Base-by-base conservation (phyloP, 169 alveolate species). In the Eimeria sp. region DNA sequence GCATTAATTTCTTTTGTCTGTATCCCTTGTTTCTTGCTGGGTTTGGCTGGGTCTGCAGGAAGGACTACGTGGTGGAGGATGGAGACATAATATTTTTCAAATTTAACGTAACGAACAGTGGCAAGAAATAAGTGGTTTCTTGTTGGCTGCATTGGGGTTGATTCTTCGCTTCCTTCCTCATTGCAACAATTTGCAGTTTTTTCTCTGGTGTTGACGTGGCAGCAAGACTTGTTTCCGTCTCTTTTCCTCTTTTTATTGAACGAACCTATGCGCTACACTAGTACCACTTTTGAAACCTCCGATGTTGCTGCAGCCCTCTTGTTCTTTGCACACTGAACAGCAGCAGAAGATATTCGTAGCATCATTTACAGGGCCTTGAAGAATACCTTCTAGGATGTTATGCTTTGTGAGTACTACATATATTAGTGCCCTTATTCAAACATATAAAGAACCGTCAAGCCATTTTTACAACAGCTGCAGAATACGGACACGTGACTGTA, bases 31-130 rank as follows among this genome's bases (percentile, higher is more conserved):
- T 13, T 25, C 75, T 91, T 73, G 20, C 49, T 30, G 61, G 40
- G 75, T 67, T 25, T 51, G 27, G 57, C 45, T 22, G 1, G 57
- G 20, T 49, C 34, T 80, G 40, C 96, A 95, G 99, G 45, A 99
- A 99, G 97, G 99, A 99, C 89, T 99, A 99, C 95, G 99, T 98
- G 40, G 99, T 99, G 58, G 98, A 98, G 65, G 99, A 99, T 97
- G 99, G 99, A 25, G 99, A 99, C 96, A 99, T 99, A 73, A 98
- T 99, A 47, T 99, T 98, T 97, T 99, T 99, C 98, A 99, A 99
- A 97, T 99, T 99, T 98, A 99, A 99, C 96, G 99, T 99, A 49
- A 98, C 99, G 40, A 98, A 76, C 84, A 80, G 86, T 72, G 92
- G 75, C 20, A 92, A 92, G 92, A 92, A 92, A 47, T 92, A 72